Conservation (phyloP, 805 yeast genomes). For the Myxozyma melibiosi region DNA sequence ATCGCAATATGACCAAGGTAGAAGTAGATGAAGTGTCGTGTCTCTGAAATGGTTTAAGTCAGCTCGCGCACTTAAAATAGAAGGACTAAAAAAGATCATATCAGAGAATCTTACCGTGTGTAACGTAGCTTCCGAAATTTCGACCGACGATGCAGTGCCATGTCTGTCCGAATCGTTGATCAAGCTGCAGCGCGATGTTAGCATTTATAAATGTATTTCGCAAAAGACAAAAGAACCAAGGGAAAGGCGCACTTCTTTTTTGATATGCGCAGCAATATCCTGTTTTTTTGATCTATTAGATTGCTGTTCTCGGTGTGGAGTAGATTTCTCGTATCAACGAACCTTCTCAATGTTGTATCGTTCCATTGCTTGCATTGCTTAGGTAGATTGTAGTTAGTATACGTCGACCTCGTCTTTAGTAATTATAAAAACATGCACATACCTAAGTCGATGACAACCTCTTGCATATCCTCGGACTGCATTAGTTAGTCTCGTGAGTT, state of each 20-base stretch:
- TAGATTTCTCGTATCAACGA: background rate
- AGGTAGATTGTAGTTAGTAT: constrained; percentile 3
- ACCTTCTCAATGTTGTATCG: constrained; percentile 50
- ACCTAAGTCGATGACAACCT: constrained; percentile 39
- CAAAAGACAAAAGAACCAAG: background rate
- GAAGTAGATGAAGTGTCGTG: constrained; percentile 58
- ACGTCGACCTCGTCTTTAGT: no score
- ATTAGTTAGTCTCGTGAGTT: background rate
- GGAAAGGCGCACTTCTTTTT: constrained; percentile 48
- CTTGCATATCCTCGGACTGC: constrained; percentile 40
- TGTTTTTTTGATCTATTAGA: background rate
- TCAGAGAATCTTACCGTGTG: constrained; percentile 60
- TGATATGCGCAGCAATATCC: constrained; percentile 60
- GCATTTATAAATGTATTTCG: background rate
- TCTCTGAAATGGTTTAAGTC: no score
- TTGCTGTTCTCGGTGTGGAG: no score
- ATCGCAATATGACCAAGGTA: constrained; percentile 57
- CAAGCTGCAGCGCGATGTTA: constrained; percentile 42
- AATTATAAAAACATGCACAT: constrained; percentile 7
- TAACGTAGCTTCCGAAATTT: constrained; percentile 63
- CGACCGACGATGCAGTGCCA: constrained; percentile 69
- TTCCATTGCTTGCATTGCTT: constrained; percentile 49
- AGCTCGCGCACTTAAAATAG: no score
- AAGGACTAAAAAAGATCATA: no score
- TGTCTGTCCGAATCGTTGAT: constrained; percentile 55